Percentiles rank a stretch among this genome's conserved stretches.
phyloP scores from a whole-genome alignment of 2,329 filamentous ascomycete genomes.

The Fusarium coffeatum region DNA sequence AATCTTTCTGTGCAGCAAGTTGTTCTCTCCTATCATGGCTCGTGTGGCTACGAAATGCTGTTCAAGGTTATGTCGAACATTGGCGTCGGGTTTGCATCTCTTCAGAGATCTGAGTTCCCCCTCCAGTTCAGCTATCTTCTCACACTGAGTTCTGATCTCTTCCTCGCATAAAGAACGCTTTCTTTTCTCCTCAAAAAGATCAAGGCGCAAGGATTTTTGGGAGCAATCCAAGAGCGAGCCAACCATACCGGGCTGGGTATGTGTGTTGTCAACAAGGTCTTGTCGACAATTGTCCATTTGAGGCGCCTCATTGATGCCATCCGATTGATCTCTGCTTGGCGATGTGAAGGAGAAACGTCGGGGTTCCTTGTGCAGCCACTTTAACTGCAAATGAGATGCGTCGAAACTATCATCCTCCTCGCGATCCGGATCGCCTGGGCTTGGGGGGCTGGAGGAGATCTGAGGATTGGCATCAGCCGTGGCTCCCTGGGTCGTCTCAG shows the following conservation, averaged over 20 bases:
- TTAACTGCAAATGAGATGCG: background rate
- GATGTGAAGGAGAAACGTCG: background rate
- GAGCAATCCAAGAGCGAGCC: background rate
- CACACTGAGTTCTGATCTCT: background rate
- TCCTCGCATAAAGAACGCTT: background rate
- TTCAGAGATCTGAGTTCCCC: background rate
- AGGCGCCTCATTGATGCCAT: background rate
- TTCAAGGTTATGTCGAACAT: background rate
- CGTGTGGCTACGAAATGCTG: background rate
- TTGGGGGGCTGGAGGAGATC: background rate
- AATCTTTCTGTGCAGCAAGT: background rate
- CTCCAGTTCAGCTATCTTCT: background rate
- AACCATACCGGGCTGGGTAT: background rate
- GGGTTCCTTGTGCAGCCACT: background rate
- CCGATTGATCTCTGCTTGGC: background rate
- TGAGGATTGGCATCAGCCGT: background rate
- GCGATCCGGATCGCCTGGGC: background rate
- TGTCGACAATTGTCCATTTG: no score
- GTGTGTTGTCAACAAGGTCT: background rate
- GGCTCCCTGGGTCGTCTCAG: background rate
- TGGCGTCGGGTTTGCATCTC: background rate
- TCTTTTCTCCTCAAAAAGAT: background rate
- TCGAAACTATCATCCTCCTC: background rate
- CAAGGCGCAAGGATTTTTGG: background rate
- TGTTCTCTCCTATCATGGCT: background rate